phyloP scores from a whole-genome alignment of 2,329 filamentous ascomycete genomes.

The Fusarium vanettenii region DNA sequence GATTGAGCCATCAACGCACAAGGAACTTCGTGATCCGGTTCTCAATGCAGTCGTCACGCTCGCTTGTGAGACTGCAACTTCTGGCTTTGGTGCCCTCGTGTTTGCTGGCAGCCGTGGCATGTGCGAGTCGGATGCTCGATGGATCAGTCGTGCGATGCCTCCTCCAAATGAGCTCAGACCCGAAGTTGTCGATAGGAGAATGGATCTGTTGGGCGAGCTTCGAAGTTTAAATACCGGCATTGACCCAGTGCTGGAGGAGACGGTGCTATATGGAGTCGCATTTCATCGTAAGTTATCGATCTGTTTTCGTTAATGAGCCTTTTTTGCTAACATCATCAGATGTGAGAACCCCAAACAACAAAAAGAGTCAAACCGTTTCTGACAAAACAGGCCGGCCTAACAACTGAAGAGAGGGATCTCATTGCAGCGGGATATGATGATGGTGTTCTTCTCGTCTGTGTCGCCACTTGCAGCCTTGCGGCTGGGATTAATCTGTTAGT shows the following conservation, averaged over 20 bases:
- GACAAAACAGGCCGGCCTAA: slow-evolving; percentile 69
- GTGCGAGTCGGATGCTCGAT: slow-evolving; percentile 75
- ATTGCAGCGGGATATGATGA: slow-evolving; percentile 77
- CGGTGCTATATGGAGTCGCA: slow-evolving; percentile 74
- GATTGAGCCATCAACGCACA: slow-evolving; percentile 68
- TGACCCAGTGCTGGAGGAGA: slow-evolving; percentile 73
- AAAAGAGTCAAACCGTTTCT: slow-evolving; percentile 22
- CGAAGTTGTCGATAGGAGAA: slow-evolving; percentile 65
- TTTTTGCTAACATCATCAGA: slow-evolving; percentile 45
- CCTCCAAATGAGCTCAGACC: slow-evolving; percentile 57
- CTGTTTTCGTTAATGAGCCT: background rate
- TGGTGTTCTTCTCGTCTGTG: slow-evolving; percentile 75
- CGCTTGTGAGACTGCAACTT: slow-evolving; percentile 74
- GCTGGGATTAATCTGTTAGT: slow-evolving; percentile 79
- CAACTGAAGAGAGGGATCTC: slow-evolving; percentile 79
- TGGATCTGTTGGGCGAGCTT: slow-evolving; percentile 74
- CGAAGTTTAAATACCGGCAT: slow-evolving; percentile 74
- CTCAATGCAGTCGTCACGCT: slow-evolving; percentile 78
- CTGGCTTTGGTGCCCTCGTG: slow-evolving; percentile 77
- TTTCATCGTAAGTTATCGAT: slow-evolving; percentile 70
- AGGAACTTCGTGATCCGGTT: slow-evolving; percentile 72
- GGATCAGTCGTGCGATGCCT: slow-evolving; percentile 76
- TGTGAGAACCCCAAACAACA: slow-evolving; percentile 46
- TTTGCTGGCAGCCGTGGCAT: slow-evolving; percentile 77
- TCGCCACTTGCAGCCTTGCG: slow-evolving; percentile 83